A percentile compares a stretch with the other conserved stretches of the same genome.
These are phyloP conservation scores for Syzygium aromaticum DNA, from an alignment of 345 rosid genomes.

Conservation along the genomic window DNA sequence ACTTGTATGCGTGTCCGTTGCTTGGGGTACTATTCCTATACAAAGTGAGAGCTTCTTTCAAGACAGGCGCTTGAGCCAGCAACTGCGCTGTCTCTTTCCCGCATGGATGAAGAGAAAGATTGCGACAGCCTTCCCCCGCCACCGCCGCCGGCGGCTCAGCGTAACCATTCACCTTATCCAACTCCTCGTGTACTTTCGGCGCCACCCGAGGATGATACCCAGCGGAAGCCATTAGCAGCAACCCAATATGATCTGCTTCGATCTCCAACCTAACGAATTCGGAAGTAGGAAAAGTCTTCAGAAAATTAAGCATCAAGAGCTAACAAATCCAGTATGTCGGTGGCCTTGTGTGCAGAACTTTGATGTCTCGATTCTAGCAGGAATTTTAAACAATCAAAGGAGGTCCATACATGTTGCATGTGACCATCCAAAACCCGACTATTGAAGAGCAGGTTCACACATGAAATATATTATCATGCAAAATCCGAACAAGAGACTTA, in stretches of 20 bases:
- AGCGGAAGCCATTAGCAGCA: slow-evolving; percentile 72
- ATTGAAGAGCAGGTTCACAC: background rate
- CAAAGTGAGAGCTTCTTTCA: slow-evolving; percentile 83
- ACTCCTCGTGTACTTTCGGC: slow-evolving; percentile 67
- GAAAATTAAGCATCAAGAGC: background rate
- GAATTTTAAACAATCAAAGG: background rate
- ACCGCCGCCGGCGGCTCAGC: background rate
- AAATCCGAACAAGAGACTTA: background rate
- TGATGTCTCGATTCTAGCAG: background rate
- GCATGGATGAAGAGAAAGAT: slow-evolving; percentile 87
- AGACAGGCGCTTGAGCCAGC: slow-evolving; percentile 68
- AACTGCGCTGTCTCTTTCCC: slow-evolving; percentile 75
- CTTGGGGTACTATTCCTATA: slow-evolving; percentile 20
- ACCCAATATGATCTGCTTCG: slow-evolving; percentile 87
- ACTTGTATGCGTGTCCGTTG: background rate
- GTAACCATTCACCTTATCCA: slow-evolving; percentile 54
- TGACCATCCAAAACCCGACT: background rate
- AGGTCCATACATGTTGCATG: background rate
- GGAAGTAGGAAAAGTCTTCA: background rate
- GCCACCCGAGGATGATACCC: slow-evolving; percentile 88
- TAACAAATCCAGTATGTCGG: background rate
- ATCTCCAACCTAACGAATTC: slow-evolving; percentile 63
- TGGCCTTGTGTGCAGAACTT: background rate
- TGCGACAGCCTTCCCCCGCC: slow-evolving; percentile 15
- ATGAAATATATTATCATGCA: background rate